phyloP scores from a whole-genome alignment of 176 grass and related monocot genomes.

The Thalia dealbata region DNA sequence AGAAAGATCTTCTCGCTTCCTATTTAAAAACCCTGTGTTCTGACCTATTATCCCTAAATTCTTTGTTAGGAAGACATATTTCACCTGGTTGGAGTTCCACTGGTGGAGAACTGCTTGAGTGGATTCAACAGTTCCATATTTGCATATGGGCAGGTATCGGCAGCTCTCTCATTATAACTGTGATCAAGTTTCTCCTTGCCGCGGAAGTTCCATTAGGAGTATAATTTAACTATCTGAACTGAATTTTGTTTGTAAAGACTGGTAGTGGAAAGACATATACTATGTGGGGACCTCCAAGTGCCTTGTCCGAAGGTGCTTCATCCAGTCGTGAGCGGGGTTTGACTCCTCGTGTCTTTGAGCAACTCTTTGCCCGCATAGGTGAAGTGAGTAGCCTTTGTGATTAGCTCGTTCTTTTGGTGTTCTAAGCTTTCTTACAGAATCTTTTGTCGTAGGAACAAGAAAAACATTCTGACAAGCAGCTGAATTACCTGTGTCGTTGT shows the following conservation, averaged over 20 bases:
- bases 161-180: constrained; percentile 4
- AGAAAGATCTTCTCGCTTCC: neutral
- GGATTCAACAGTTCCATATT: constrained; percentile 99
- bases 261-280: constrained; percentile 98
- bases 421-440: constrained; percentile 11
- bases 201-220: neutral
- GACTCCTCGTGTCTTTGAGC: constrained; percentile 95
- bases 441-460: constrained; percentile 63
- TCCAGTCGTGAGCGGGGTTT: constrained; percentile 59
- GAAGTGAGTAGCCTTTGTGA: constrained; percentile 39
- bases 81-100: constrained; percentile 63
- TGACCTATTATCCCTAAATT: constrained; percentile 1
- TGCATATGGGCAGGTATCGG: constrained; percentile 88
- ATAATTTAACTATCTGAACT: neutral
- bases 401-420: constrained; percentile 10
- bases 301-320: constrained; percentile 56
- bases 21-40: neutral
- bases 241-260: constrained; percentile 47
- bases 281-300: constrained; percentile 84
- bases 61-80: constrained; percentile 73
- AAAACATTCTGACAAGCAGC: constrained; percentile 61
- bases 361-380: constrained; percentile 75
- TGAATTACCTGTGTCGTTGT: constrained; percentile 75
- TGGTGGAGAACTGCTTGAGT: constrained; percentile 87
- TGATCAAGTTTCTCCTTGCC: neutral